Evolutionary conservation across 192 early-diverging fungal species (phyloP).

Genomic region (Rhizoclosmatium sp.): DNA sequence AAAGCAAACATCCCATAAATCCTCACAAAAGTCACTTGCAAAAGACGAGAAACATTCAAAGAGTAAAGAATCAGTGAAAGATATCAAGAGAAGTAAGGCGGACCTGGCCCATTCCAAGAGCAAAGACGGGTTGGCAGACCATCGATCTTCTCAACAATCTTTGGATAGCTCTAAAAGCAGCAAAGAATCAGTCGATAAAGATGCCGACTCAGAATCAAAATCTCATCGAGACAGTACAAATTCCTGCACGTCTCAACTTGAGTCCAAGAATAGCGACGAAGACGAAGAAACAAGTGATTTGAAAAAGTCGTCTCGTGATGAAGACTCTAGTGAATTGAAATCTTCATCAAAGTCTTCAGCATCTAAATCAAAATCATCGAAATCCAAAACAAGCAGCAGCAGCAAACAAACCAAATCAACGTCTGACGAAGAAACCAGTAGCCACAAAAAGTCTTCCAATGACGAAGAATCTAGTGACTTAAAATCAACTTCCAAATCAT

Average conservation of each 20-base stretch:
- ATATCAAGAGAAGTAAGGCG: background rate
- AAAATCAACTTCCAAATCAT: background rate
- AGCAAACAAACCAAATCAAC: background rate
- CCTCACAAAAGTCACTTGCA: constrained; percentile 9
- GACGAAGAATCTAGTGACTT: background rate
- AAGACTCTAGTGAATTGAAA: background rate
- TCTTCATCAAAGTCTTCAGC: background rate
- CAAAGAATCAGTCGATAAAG: background rate
- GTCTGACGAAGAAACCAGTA: background rate
- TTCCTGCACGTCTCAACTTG: background rate
- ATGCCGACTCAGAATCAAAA: background rate
- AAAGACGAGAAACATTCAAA: background rate
- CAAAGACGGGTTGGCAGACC: background rate
- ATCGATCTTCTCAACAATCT: background rate
- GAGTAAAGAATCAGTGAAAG: constrained; percentile 10
- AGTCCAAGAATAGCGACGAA: background rate
- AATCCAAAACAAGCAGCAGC: background rate
- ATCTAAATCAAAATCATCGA: background rate
- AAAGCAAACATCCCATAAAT: constrained; percentile 10
- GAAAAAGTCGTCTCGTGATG: background rate
- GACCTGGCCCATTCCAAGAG: background rate
- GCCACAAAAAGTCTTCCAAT: background rate
- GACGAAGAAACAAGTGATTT: constrained; percentile 5
- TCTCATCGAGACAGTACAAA: background rate
- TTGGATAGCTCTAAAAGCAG: background rate